phyloP scores from a whole-genome alignment of 257 asterid species.

The Solanum medicagineum region DNA sequence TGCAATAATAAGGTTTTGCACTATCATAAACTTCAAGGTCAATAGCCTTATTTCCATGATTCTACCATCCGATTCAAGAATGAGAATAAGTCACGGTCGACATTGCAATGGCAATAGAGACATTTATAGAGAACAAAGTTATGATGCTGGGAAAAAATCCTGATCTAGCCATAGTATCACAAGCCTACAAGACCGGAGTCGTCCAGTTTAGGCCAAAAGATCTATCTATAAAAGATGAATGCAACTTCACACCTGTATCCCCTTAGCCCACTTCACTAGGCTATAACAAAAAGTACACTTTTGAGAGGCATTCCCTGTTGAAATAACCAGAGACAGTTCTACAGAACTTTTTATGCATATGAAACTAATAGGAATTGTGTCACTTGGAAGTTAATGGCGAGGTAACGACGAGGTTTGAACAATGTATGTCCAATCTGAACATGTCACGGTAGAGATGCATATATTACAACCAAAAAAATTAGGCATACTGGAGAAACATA shows the following conservation, averaged over 20 bases:
- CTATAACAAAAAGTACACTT: not conserved
- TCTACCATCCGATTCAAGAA: not conserved
- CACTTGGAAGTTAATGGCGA: not conserved
- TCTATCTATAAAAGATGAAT: not conserved
- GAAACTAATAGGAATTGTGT: not conserved
- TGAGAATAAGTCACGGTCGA: not conserved
- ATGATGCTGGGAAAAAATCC: not conserved
- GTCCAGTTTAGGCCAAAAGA: not conserved
- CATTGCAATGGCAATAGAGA: not conserved
- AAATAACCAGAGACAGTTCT: not conserved
- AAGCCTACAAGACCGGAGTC: not conserved
- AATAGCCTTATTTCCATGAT: not conserved
- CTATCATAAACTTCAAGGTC: not conserved
- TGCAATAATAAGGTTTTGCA: conserved; percentile 22
- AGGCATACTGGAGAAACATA: not conserved
- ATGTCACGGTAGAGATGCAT: not conserved
- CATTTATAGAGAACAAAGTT: not conserved
- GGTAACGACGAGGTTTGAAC: not conserved
- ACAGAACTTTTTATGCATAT: not conserved
- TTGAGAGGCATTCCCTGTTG: not conserved
- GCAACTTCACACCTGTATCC: not conserved
- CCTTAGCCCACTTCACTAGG: not conserved
- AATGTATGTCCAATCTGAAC: not conserved
- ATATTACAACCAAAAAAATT: not conserved
- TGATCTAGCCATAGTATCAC: not conserved